Percentiles rank a stretch among this genome's conserved stretches.
phyloP scores from a whole-genome alignment of 2,329 filamentous ascomycete genomes.

The Ascochyta koolunga region DNA sequence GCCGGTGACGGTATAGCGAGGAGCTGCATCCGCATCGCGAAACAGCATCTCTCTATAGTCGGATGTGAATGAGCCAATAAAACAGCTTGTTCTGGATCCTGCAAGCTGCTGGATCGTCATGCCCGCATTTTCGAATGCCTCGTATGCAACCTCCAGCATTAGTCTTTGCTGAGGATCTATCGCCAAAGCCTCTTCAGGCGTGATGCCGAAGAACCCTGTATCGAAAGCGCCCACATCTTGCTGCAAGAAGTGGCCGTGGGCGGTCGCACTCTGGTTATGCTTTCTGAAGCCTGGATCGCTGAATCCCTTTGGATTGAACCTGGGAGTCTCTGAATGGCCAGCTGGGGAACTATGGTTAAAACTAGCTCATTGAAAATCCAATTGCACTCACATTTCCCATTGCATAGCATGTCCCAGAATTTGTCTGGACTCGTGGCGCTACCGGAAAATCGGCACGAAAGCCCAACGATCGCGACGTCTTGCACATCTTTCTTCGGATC shows the following conservation, averaged over 20 bases:
- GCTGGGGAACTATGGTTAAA: too few relatives aligned
- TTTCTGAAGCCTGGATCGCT: too few relatives aligned
- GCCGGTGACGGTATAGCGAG: constrained; percentile 6
- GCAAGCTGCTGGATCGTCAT: constrained; percentile 9
- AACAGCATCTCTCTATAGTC: constrained; percentile 10
- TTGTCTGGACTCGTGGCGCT: too few relatives aligned
- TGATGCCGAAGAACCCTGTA: neutral
- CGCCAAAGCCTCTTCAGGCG: neutral
- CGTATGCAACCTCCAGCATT: constrained; percentile 9
- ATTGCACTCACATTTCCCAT: too few relatives aligned
- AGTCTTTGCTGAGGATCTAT: constrained; percentile 36
- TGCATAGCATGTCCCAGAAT: too few relatives aligned
- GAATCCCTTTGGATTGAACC: too few relatives aligned
- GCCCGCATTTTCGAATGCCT: constrained; percentile 40
- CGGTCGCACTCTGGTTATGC: too few relatives aligned
- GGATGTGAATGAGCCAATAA: constrained; percentile 17
- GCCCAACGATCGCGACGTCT: too few relatives aligned
- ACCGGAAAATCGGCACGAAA: too few relatives aligned
- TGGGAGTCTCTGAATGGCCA: too few relatives aligned
- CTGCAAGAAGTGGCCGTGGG: neutral
- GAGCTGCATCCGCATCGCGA: constrained; percentile 1
- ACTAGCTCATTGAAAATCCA: too few relatives aligned
- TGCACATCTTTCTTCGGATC: too few relatives aligned
- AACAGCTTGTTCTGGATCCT: constrained; percentile 24
- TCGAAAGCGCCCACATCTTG: neutral